These are phyloP conservation scores for Alternaria angustiovoidea DNA, from an alignment of 2,329 filamentous ascomycete genomes.

Conservation along the genomic window DNA sequence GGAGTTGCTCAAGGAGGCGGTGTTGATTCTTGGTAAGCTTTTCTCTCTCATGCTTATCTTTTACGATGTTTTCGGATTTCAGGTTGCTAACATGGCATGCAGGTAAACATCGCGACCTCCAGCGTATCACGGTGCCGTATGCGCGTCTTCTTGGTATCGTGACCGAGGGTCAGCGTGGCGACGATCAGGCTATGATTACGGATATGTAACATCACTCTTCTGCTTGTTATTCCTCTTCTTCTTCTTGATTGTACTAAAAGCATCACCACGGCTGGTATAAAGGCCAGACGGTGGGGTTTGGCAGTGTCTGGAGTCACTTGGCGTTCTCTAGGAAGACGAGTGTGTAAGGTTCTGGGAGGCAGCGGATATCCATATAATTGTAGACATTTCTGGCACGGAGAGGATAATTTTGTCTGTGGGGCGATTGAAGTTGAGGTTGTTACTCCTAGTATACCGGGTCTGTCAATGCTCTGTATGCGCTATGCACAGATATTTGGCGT, in stretches of 20 bases:
- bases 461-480: not conserved
- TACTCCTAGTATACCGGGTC: not conserved
- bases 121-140: conserved; percentile 94
- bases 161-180: conserved; percentile 33
- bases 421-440: not conserved
- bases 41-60: not conserved
- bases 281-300: not conserved
- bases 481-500: not conserved
- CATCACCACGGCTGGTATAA: not conserved
- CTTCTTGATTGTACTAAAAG: conserved; percentile 8
- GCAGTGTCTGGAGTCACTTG: not conserved
- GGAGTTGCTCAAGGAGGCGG: conserved; percentile 87
- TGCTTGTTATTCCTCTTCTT: not conserved
- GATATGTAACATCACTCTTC: conserved; percentile 35
- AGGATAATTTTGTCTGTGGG: not conserved
- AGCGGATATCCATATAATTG: not conserved
- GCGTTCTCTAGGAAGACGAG: not conserved
- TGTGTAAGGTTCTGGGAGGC: not conserved
- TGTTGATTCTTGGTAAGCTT: conserved; percentile 81
- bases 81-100: conserved; percentile 7
- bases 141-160: conserved; percentile 65
- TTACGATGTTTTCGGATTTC: fast-evolving
- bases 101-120: conserved; percentile 96
- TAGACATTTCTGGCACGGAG: not conserved
- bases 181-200: conserved; percentile 48